Evolutionary conservation across 1,284 basidiomycete species (phyloP).

Genomic region (Leccinum colubrinum): DNA sequence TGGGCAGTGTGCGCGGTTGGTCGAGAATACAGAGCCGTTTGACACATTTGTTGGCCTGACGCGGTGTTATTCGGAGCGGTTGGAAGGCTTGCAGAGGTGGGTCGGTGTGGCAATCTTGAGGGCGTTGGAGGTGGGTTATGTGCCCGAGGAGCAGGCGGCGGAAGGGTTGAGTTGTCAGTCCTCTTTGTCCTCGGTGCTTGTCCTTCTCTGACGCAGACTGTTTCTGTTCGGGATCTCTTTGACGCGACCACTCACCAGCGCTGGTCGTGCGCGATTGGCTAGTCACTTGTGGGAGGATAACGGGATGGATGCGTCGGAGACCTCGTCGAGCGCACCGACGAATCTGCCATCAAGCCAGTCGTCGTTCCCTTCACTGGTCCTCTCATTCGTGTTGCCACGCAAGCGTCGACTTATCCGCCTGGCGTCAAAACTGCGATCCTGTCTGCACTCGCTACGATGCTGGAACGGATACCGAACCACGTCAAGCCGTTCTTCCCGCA

Average conservation of each 20-base stretch:
- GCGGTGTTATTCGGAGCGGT: conserved; percentile 64
- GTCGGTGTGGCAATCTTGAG: conserved; percentile 81
- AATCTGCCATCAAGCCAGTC: not conserved
- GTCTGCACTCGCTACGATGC: conserved; percentile 55
- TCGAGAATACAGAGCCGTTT: conserved; percentile 54
- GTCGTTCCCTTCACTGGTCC: not conserved
- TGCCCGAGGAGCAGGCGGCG: conserved; percentile 72
- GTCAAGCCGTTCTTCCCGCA: conserved; percentile 99
- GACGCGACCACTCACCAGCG: conserved; percentile 38
- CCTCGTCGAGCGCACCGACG: not conserved
- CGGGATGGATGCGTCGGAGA: conserved; percentile 64
- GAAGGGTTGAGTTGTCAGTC: conserved; percentile 70
- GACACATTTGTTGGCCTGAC: conserved; percentile 75
- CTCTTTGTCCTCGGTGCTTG: not conserved
- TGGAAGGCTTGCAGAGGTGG: conserved; percentile 69
- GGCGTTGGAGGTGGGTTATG: conserved; percentile 58
- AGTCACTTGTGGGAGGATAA: conserved; percentile 94
- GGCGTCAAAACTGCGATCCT: not conserved
- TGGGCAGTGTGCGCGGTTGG: conserved; percentile 50
- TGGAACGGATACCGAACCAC: conserved; percentile 82
- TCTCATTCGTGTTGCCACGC: not conserved
- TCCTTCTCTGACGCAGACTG: not conserved
- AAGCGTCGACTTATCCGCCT: not conserved
- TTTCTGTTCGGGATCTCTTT: not conserved
- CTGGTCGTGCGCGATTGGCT: conserved; percentile 84